Conservation (phyloP, 176 grass and related monocot genomes). For the Secale cereale region DNA sequence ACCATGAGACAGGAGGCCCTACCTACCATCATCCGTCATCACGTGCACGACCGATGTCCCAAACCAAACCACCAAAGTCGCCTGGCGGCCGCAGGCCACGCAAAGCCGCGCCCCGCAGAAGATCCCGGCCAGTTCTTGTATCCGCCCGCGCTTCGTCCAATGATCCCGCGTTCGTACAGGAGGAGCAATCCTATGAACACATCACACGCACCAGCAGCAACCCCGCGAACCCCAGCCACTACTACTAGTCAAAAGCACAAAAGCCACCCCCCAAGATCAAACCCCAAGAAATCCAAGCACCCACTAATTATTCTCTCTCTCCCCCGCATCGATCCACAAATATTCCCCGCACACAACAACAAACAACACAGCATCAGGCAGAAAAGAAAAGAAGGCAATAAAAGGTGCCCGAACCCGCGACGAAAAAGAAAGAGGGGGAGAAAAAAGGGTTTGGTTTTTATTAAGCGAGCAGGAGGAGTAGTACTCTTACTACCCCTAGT, state of each 20-base stretch:
- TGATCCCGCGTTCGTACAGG: slow-evolving; percentile 28
- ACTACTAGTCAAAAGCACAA: slow-evolving; percentile 42
- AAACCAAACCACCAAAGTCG: background rate
- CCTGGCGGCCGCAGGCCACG: background rate
- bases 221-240: slow-evolving; percentile 1
- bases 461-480: slow-evolving; percentile 19
- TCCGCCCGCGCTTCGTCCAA: slow-evolving; percentile 34
- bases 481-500: background rate
- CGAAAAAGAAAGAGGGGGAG: slow-evolving; percentile 3
- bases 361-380: background rate
- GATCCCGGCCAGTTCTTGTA: slow-evolving; percentile 45
- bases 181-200: slow-evolving; percentile 41
- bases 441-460: slow-evolving; percentile 54
- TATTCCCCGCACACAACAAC: background rate
- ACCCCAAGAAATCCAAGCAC: slow-evolving; percentile 49
- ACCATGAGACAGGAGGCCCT: background rate
- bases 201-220: slow-evolving; percentile 6
- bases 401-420: slow-evolving; percentile 6
- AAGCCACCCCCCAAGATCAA: slow-evolving; percentile 45
- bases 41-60: background rate
- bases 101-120: background rate
- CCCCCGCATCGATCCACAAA: background rate
- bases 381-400: slow-evolving; percentile 18
- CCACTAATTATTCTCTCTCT: slow-evolving; percentile 6
- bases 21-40: background rate